phyloP scores from a whole-genome alignment of 2,329 filamentous ascomycete species.

The Lizonia empirigonia region DNA sequence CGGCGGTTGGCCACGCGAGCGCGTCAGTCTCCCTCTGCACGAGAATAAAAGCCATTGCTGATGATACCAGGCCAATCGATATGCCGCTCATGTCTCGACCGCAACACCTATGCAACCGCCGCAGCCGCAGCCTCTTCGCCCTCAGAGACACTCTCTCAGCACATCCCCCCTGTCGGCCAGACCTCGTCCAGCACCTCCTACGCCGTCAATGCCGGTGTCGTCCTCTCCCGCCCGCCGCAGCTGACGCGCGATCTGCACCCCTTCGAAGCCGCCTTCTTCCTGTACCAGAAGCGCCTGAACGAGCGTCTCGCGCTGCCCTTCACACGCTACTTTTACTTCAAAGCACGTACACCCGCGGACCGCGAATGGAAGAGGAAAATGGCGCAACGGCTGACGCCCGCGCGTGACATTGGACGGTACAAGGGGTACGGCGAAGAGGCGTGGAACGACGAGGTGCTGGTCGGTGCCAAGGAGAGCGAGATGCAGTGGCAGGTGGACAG shows the following conservation, averaged over 20 bases:
- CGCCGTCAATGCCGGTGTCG: constrained; percentile 66
- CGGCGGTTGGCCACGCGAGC: constrained; percentile 51
- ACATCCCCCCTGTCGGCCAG: constrained; percentile 44
- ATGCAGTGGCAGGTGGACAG: constrained; percentile 69
- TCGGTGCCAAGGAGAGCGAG: constrained; percentile 71
- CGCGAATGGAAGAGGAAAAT: constrained; percentile 91
- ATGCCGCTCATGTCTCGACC: constrained; percentile 55
- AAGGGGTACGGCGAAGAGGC: constrained; percentile 72
- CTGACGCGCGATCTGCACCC: constrained; percentile 82
- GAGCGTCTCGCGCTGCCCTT: constrained; percentile 89
- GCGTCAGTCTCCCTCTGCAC: constrained; percentile 37
- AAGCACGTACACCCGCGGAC: constrained; percentile 81
- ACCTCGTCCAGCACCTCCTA: constrained; percentile 53
- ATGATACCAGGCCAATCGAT: constrained; percentile 49
- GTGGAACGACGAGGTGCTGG: constrained; percentile 90
- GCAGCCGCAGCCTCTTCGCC: constrained; percentile 47
- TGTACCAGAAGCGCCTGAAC: constrained; percentile 96
- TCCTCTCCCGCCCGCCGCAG: constrained; percentile 86
- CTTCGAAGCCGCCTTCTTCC: constrained; percentile 92
- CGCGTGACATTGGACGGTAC: constrained; percentile 85
- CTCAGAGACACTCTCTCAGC: constrained; percentile 35
- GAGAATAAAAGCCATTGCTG: constrained; percentile 21
- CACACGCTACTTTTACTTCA: constrained; percentile 92
- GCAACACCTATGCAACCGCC: constrained; percentile 42
- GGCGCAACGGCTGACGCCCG: constrained; percentile 74